phyloP scores from a whole-genome alignment of 306 rosid genomes.

The Leucaena leucocephala region DNA sequence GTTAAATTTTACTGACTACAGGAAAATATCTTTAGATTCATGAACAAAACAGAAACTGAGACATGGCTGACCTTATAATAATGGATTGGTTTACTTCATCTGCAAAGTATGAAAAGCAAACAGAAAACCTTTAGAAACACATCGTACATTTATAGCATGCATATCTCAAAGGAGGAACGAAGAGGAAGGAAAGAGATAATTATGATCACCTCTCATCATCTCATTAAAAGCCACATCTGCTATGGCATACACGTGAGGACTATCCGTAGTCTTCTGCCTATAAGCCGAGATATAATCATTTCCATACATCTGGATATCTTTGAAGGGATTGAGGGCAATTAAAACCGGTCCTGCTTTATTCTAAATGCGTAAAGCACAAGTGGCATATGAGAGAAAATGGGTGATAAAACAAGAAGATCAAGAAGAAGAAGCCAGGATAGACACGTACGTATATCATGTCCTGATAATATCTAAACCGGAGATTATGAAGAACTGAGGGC shows the following conservation, averaged over 20 bases:
- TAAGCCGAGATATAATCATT: slow-evolving; percentile 62
- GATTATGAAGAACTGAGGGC: slow-evolving; percentile 86
- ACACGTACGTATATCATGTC: slow-evolving; percentile 81
- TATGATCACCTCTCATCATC: slow-evolving; percentile 76
- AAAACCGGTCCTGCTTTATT: slow-evolving; percentile 90
- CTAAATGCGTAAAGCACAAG: slow-evolving; percentile 55
- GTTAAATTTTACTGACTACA: slow-evolving; percentile 18
- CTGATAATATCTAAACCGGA: slow-evolving; percentile 70
- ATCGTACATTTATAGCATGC: slow-evolving; percentile 26
- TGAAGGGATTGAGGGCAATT: slow-evolving; percentile 88
- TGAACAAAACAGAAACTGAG: slow-evolving; percentile 27
- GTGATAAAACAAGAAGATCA: slow-evolving; percentile 10
- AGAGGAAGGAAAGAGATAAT: slow-evolving; percentile 12
- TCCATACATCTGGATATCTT: slow-evolving; percentile 70
- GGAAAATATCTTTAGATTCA: slow-evolving; percentile 5
- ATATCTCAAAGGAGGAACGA: slow-evolving; percentile 17
- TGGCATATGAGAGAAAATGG: slow-evolving; percentile 36
- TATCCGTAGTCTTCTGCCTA: slow-evolving; percentile 56
- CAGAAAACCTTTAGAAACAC: slow-evolving; percentile 40
- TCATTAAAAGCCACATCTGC: slow-evolving; percentile 78
- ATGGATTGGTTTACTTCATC: slow-evolving; percentile 89
- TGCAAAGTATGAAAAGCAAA: slow-evolving; percentile 54
- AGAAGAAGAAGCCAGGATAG: slow-evolving; percentile 36
- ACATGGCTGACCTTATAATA: slow-evolving; percentile 76
- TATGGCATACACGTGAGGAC: slow-evolving; percentile 83